Conservation (phyloP, 2,329 filamentous ascomycete genomes). For the Cytospora piceicola region DNA sequence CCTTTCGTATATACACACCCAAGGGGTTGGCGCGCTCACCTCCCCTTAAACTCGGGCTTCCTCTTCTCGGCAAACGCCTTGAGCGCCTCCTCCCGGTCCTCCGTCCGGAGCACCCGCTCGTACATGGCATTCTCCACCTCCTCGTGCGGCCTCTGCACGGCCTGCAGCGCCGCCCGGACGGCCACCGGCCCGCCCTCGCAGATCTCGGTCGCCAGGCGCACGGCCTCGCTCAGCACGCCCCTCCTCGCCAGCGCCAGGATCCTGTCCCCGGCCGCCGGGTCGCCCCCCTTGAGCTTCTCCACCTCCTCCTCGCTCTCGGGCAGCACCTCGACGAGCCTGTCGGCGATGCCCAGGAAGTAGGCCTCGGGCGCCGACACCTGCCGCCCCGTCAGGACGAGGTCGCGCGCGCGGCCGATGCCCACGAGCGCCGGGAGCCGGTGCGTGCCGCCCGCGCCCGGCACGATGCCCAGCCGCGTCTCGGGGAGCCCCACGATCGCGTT, state of each 20-base stretch:
- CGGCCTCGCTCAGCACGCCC: slow-evolving; percentile 73
- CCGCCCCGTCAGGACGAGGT: slow-evolving; percentile 89
- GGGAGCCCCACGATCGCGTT: slow-evolving; percentile 81
- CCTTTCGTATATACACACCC: not conserved
- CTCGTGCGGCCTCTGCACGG: slow-evolving; percentile 73
- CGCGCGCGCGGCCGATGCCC: slow-evolving; percentile 79
- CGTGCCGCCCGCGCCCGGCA: slow-evolving; percentile 92
- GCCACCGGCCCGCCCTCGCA: slow-evolving; percentile 83
- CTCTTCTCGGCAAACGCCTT: slow-evolving; percentile 75
- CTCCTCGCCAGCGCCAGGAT: slow-evolving; percentile 64
- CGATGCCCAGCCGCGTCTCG: slow-evolving; percentile 90
- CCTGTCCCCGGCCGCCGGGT: slow-evolving; percentile 42
- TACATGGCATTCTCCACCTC: slow-evolving; percentile 88
- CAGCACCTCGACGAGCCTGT: slow-evolving; percentile 82
- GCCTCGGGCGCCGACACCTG: slow-evolving; percentile 82
- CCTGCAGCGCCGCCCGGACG: slow-evolving; percentile 76
- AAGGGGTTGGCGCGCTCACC: slow-evolving; percentile 31
- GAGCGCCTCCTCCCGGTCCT: slow-evolving; percentile 87
- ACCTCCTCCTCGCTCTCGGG: slow-evolving; percentile 56
- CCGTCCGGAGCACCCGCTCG: slow-evolving; percentile 77
- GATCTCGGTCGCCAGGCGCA: slow-evolving; percentile 80
- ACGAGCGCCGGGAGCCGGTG: slow-evolving; percentile 83
- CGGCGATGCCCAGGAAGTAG: slow-evolving; percentile 87
- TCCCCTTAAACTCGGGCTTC: slow-evolving; percentile 61
- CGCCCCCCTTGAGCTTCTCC: slow-evolving; percentile 46